Percentiles rank a stretch among this genome's conserved stretches.
Evolutionary conservation across 2,329 filamentous ascomycete species (phyloP).

Genomic region (Emmonsiellopsis sp.): DNA sequence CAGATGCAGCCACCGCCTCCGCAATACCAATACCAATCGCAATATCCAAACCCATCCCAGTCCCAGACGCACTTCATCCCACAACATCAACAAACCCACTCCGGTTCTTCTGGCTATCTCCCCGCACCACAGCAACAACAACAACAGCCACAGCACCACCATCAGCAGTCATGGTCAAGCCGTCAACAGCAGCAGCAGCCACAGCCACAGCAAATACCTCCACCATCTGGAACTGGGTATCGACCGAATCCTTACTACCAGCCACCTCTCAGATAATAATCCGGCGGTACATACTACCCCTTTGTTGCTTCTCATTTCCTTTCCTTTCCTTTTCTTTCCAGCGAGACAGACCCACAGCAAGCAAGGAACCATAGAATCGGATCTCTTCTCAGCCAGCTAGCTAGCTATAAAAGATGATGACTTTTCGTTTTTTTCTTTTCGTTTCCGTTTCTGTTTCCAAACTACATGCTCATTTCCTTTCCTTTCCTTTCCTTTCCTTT

Average conservation of each 20-base stretch:
- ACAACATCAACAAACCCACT: slow-evolving; percentile 9
- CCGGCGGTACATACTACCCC: neutral
- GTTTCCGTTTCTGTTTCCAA: neutral
- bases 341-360: too few relatives aligned
- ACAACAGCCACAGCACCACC: neutral
- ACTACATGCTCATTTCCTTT: neutral
- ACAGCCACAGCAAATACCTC: slow-evolving; percentile 2
- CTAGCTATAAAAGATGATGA: neutral
- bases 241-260: slow-evolving; percentile 4
- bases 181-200: slow-evolving; percentile 4
- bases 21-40: slow-evolving; percentile 25
- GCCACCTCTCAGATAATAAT: neutral
- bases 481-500: neutral
- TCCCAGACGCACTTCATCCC: slow-evolving; percentile 1
- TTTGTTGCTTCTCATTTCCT: too few relatives aligned
- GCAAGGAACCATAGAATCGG: too few relatives aligned
- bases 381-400: neutral
- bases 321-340: too few relatives aligned
- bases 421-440: neutral
- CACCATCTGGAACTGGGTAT: neutral
- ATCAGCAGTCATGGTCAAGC: slow-evolving; percentile 2
- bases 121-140: neutral
- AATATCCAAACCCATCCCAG: slow-evolving; percentile 1
- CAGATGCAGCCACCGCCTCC: slow-evolving; percentile 22
- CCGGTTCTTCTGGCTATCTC: neutral